Conservation (phyloP, 768 basidiomycete species). For the Mycena chlorophos region DNA sequence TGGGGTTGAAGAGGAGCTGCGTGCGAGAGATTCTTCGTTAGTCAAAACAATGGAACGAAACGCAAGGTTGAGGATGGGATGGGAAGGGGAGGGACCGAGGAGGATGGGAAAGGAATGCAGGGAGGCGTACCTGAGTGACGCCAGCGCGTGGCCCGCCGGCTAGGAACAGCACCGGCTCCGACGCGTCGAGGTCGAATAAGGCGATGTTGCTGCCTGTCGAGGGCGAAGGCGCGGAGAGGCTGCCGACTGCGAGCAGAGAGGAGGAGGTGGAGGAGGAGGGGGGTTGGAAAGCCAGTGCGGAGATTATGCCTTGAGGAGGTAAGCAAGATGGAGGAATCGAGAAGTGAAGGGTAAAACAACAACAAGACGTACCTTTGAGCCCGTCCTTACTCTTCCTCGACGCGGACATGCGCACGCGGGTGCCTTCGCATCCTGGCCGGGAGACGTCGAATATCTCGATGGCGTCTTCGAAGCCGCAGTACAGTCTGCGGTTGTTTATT, state of each 20-base stretch:
- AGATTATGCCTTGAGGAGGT: constrained; percentile 60
- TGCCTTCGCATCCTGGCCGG: constrained; percentile 66
- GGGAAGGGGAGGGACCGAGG: neutral
- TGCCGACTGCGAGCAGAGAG: constrained; percentile 79
- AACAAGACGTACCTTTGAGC: constrained; percentile 68
- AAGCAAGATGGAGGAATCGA: neutral
- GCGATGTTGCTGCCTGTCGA: constrained; percentile 60
- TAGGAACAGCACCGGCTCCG: constrained; percentile 60
- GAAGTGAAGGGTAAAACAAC: neutral
- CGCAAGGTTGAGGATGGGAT: constrained; percentile 1
- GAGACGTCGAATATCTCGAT: constrained; percentile 84
- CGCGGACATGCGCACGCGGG: constrained; percentile 66
- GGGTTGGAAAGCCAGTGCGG: constrained; percentile 72
- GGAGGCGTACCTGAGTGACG: constrained; percentile 51
- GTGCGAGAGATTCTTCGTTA: constrained; percentile 9
- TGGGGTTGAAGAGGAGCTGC: constrained; percentile 78
- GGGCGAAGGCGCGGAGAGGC: constrained; percentile 58
- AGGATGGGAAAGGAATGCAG: neutral
- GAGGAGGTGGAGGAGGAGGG: constrained; percentile 57
- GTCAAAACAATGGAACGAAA: too few relatives aligned
- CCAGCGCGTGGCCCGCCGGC: constrained; percentile 53
- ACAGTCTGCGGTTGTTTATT: constrained; percentile 51
- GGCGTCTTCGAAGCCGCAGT: constrained; percentile 84
- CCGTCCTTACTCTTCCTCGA: constrained; percentile 81
- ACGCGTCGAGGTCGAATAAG: constrained; percentile 58